Evolutionary conservation across 2,329 filamentous ascomycete genomes (phyloP), one percentile per base, ranked within the genome.

Genomic region (Corinectria fuckeliana): DNA sequence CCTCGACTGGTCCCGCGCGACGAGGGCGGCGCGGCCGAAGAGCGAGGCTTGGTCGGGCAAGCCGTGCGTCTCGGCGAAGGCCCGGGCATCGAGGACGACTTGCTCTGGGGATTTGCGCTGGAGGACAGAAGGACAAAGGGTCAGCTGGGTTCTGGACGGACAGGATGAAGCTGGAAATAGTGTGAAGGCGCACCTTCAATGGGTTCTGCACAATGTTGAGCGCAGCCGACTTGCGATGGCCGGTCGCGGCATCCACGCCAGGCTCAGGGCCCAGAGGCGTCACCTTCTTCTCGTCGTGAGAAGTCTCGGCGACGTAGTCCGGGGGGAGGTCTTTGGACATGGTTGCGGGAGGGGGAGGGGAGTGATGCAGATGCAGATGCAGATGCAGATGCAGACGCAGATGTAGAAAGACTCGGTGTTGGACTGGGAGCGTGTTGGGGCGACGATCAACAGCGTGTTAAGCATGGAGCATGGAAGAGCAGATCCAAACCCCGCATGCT

Each of bases 41-140:
- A 77, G 55, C 76, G 73, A 78, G 1, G 81, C 72, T 56, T 84
- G 77, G 36, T 86, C 81, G 1, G 72, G 69, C 54, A 89, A 74
- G 39, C 77, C 77, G 60, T 84, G 74, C 2, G 77, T 71, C 14
- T 74, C 72, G n/a, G 84, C 85, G 64, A 85, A 87, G 39, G 74
- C 69, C 9, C 78, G 75, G 2, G 84, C 85, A 56, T 85, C 78
- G 18, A 67, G 61, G 36, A 62, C 62, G 4, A 56, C 64, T 21
- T 66, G 38, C 23, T 70, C 70, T 0, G 44, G 42, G 0, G 68
- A 79, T 45, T 70, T 66, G 32, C 61, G 54, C 72, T 74, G 11
- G 11, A 14, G 25, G 13, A 1, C 20, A 6, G 9, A 4, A 30
- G 5, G 9, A 4, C 21, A 5, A 2, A 14, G 14, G 30, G 10